phyloP scores from a whole-genome alignment of 192 early-diverging fungal species.

The Linderina pennispora region DNA sequence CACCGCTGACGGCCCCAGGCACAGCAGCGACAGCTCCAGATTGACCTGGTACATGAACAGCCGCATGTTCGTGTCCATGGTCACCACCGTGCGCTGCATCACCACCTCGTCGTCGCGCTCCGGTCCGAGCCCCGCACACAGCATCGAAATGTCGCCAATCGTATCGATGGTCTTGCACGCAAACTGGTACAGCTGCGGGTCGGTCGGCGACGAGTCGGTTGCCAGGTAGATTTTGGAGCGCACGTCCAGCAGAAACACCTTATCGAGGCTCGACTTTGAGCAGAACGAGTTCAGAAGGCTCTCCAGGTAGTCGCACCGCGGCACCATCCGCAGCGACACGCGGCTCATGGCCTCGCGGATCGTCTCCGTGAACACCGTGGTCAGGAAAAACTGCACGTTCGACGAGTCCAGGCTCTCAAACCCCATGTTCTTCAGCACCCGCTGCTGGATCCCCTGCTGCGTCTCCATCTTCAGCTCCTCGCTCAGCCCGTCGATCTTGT shows the following conservation, averaged over 20 bases:
- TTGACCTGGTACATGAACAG: slow-evolving; percentile 40
- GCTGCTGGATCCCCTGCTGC: slow-evolving; percentile 89
- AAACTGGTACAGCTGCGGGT: slow-evolving; percentile 83
- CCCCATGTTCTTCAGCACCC: slow-evolving; percentile 79
- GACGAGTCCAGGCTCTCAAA: slow-evolving; percentile 73
- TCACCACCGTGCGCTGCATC: slow-evolving; percentile 19
- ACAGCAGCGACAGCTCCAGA: slow-evolving; percentile 21
- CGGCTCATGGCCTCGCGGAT: slow-evolving; percentile 94
- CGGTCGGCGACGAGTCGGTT: slow-evolving; percentile 88
- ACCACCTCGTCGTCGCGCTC: slow-evolving; percentile 8
- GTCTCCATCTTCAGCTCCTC: slow-evolving; percentile 97
- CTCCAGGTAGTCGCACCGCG: slow-evolving; percentile 76
- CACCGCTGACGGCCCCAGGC: slow-evolving; percentile 16
- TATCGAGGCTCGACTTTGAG: slow-evolving; percentile 93
- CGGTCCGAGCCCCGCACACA: slow-evolving; percentile 47
- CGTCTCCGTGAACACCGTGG: slow-evolving; percentile 89
- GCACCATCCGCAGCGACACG: slow-evolving; percentile 88
- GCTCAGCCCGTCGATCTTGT: slow-evolving; percentile 94
- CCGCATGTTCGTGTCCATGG: slow-evolving; percentile 11
- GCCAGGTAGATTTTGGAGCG: slow-evolving; percentile 90
- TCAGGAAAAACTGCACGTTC: slow-evolving; percentile 78
- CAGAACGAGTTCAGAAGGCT: slow-evolving; percentile 90
- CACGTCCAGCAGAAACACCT: slow-evolving; percentile 91
- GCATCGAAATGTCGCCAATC: slow-evolving; percentile 70
- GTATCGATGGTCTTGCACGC: slow-evolving; percentile 95